Conservation (phyloP, 345 rosid genomes). For the Ceriops tagal region DNA sequence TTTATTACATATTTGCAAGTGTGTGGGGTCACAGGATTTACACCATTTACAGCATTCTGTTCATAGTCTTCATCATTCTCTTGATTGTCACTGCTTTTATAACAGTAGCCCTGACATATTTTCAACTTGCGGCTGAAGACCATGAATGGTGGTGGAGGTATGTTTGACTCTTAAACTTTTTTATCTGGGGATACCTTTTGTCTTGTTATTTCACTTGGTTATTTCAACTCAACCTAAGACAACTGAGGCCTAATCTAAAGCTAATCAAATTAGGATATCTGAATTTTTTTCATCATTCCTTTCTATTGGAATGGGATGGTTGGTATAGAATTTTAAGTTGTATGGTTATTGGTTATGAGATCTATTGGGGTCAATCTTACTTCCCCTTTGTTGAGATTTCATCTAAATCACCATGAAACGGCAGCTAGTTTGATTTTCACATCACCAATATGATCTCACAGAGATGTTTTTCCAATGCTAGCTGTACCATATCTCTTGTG, state of each 20-base stretch:
- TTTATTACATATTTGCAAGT: conserved; percentile 81
- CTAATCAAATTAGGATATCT: no score
- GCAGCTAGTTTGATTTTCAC: background rate
- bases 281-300: no score
- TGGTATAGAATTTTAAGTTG: no score
- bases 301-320: no score
- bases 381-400: background rate
- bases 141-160: conserved; percentile 98
- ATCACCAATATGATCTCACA: background rate
- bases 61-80: conserved; percentile 76
- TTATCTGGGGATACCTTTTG: background rate
- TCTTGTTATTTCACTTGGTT: background rate
- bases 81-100: conserved; percentile 86
- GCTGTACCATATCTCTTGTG: no score
- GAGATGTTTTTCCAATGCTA: background rate
- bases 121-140: conserved; percentile 94
- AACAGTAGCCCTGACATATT: conserved; percentile 86
- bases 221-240: no score
- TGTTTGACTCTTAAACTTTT: conserved; percentile 3
- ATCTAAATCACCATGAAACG: background rate
- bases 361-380: no score
- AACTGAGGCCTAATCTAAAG: no score
- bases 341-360: no score
- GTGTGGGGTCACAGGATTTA: conserved; percentile 90
- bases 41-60: conserved; percentile 80